Evolutionary conservation across 257 asterid genomes (phyloP), one percentile per base, ranked within the genome.

Genomic region (Sherardia arvensis): DNA sequence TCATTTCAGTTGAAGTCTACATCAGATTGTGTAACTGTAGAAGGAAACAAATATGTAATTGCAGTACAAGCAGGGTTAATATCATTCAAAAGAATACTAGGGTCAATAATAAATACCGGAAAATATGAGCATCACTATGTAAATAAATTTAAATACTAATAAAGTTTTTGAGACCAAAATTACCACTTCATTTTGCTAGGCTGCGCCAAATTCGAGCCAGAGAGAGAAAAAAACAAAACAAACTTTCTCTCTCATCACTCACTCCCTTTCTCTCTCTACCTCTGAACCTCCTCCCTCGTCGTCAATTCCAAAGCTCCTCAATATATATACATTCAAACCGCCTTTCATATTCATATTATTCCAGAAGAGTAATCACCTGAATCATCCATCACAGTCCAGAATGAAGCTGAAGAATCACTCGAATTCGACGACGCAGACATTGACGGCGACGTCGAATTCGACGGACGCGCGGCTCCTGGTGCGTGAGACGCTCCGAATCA

Each of bases 401-500:
- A 92, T 92, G 97, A 90, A 90, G 85, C 74, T 87, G 17, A 87
- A 87, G 80, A 71, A 75, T 60, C 76, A 86, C 15, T 70, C 94
- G 0, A 84, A 71, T 74, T 80, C 95, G 26, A 65, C 89, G 30
- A 79, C 98, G 8, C 86, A 87, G 59, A 79, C 91, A 68, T 82
- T 90, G 66, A 71, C 90, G 27, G 34, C 78, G 20, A 49, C 77
- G 45, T 5, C 84, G 59, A 65, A 80, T n/a, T 74, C 91, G 8
- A 69, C 85, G 22, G 99, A 93, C 20, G 77, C 97, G 66, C 72
- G 79, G 69, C 78, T 87, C 47, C 90, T 93, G 21, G 95, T 87
- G 1, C 96, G 96, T 4, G 97, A 93, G 81, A 87, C 97, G 64
- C 87, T 93, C 7, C 94, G 97, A 26, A 93, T 93, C 70, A 93